Evolutionary conservation across 2,329 filamentous ascomycete species (phyloP), one percentile per base, ranked within the genome.

Genomic region (Amauroascus niger): DNA sequence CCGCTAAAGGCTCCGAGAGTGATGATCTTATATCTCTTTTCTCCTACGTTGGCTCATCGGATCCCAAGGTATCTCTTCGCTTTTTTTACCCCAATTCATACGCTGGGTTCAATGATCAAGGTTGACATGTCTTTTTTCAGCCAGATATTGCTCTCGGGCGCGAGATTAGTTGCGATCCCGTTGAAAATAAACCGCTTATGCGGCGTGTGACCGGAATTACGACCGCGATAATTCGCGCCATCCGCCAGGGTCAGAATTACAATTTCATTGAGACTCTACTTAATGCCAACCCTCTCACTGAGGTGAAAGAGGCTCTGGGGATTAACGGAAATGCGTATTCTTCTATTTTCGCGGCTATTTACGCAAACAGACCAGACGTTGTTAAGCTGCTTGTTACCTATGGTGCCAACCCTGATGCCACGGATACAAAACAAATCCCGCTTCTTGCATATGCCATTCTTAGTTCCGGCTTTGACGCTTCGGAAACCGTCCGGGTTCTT

Each of bases 331-430:
- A 55, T 45, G 52, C 54, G 22, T 47, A 44, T 30, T 52, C 52
- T 41, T 44, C 49, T 18, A 47, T 58, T 18, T 52, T 57, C 18
- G 46, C 52, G 16, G 56, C 53, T 24, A 49, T 58, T 24, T 41
- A 53, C 9, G 41, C 35, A 11, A 49, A 53, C 35, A 30, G 50
- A 13, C n/a, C 46, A 0, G 54, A 58, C 13, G 24, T 59, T 33
- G 48, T 58, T 30, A 49, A 49, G 11, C 26, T 59, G 2, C 49
- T 59, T 16, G 33, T 56, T 39, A 46, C 52, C 8, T 41, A 59
- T 40, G 58, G 58, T 28, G 56, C 58, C 9, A 55, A 55, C 45
- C 56, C 58, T 5, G 50, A 58, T 47, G 56, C 54, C 20, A 48
- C 50, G 7, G 33, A 32, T 51, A 44, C 46, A 18, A 44, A 47